These are phyloP conservation scores for Botrytis sinoallii DNA, from an alignment of 2,329 filamentous ascomycete genomes.

Conservation along the genomic window DNA sequence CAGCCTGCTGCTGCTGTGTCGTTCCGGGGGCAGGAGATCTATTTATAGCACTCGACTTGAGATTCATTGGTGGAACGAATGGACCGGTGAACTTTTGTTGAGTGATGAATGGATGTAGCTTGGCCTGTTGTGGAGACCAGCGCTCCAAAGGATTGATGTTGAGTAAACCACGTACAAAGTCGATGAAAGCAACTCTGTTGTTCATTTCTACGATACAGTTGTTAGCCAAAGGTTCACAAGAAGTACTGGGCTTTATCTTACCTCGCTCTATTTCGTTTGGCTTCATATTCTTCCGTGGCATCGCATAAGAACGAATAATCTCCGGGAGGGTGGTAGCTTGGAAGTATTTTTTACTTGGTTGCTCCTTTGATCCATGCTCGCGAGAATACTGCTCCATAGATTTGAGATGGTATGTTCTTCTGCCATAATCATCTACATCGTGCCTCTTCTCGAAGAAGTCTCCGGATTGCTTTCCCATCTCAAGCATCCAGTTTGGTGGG, in stretches of 20 bases:
- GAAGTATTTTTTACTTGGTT: conserved; percentile 99
- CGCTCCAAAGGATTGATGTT: conserved; percentile 94
- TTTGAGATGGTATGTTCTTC: conserved; percentile 87
- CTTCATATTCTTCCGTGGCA: conserved; percentile 99
- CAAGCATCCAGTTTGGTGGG: conserved; percentile 97
- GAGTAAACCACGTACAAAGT: conserved; percentile 89
- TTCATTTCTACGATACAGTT: conserved; percentile 74
- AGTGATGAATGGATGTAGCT: conserved; percentile 96
- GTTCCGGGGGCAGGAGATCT: conserved; percentile 89
- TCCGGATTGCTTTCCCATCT: conserved; percentile 95
- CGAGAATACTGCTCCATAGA: conserved; percentile 97
- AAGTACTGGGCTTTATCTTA: conserved; percentile 45
- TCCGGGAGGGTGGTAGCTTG: conserved; percentile 90
- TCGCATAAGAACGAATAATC: conserved; percentile 95
- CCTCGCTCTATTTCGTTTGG: conserved; percentile 93
- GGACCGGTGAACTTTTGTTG: conserved; percentile 96
- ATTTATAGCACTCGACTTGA: conserved; percentile 81
- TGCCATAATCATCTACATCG: conserved; percentile 82
- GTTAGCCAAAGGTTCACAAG: conserved; percentile 21
- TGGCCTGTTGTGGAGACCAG: conserved; percentile 97
- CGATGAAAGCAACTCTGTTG: conserved; percentile 94
- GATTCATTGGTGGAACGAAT: conserved; percentile 94
- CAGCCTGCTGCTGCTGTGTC: conserved; percentile 92
- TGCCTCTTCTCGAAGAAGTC: conserved; percentile 93
- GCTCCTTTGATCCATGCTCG: conserved; percentile 94